Evolutionary conservation across 345 rosid species (phyloP), one percentile per base, ranked within the genome.

Genomic region (Erodium maritimum): DNA sequence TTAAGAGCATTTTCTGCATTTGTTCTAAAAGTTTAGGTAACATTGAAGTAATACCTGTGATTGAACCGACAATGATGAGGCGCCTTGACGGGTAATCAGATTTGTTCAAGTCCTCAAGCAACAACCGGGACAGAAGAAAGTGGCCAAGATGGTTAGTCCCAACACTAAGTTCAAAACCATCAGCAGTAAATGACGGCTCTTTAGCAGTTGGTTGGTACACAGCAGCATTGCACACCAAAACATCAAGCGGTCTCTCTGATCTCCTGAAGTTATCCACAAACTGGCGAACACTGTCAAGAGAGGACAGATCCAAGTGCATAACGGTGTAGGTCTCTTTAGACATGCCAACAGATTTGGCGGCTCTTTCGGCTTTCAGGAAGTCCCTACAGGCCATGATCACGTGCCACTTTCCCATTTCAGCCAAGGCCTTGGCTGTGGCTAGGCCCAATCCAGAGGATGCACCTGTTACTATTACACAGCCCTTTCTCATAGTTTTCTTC

Each of bases 61-160:
- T 93, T 5, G 99, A 93, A 34, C 96, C 99, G 4, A 93, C 96
- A 19, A 93, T 93, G 65, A 89, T 87, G 74, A 89, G 83, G 37
- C 96, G 84, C 71, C 77, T 89, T 0, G 85, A 87, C 14, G 96
- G 95, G 72, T 83, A 87, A 73, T 89, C 99, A 0, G 96, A 87
- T 56, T 93, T 65, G 57, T 82, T 67, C 65, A 93, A 42, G 56
- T 85, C 96, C 52, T 89, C 96, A 51, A 87, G 86, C 78, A 89
- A 70, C 65, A 93, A 74, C 62, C 96, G 70, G 0, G 96, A 83
- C 18, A 93, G 90, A 23, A 93, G 83, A 71, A 89, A 93, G 55
- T 93, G 99, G 8, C 99, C 96, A 0, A 89, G 85, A 71, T 93
- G 99, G 77, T 93, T 93, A 19, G 96, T 93, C 29, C 99, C 96